A percentile compares a stretch with the other conserved stretches of the same genome.
Conservation (phyloP, 2,329 filamentous ascomycete species). For the Microsporum ferrugineum region DNA sequence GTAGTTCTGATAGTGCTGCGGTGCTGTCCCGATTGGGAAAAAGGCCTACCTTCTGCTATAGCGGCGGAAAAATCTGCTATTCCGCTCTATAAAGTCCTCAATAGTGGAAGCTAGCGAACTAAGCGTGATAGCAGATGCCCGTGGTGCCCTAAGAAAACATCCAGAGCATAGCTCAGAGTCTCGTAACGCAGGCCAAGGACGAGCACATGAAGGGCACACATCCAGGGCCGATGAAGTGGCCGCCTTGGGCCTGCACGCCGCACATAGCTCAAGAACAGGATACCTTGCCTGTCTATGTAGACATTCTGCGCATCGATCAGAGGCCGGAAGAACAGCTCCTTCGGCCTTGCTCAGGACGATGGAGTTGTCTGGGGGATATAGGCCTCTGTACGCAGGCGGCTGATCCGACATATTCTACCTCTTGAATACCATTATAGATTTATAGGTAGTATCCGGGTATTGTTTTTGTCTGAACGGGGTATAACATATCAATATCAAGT, state of each 20-base stretch:
- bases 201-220: background rate
- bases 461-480: too few species aligned
- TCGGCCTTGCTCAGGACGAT: background rate
- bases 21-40: too few species aligned
- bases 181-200: background rate
- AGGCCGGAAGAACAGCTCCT: background rate
- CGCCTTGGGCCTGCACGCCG: background rate
- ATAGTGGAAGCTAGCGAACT: too few species aligned
- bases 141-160: background rate
- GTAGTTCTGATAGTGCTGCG: too few species aligned
- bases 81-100: too few species aligned
- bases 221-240: background rate
- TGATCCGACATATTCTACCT: background rate
- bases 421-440: too few species aligned
- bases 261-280: background rate
- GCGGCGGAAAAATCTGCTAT: too few species aligned
- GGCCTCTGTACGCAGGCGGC: background rate
- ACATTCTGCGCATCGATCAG: background rate
- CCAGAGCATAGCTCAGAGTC: background rate
- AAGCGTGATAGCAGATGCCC: background rate
- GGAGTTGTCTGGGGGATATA: background rate
- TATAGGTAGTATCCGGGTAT: too few species aligned
- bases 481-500: too few species aligned
- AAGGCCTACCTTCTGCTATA: too few species aligned
- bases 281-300: background rate